phyloP scores from a whole-genome alignment of 495 filamentous ascomycete genomes.

The Annulohypoxylon moriforme region DNA sequence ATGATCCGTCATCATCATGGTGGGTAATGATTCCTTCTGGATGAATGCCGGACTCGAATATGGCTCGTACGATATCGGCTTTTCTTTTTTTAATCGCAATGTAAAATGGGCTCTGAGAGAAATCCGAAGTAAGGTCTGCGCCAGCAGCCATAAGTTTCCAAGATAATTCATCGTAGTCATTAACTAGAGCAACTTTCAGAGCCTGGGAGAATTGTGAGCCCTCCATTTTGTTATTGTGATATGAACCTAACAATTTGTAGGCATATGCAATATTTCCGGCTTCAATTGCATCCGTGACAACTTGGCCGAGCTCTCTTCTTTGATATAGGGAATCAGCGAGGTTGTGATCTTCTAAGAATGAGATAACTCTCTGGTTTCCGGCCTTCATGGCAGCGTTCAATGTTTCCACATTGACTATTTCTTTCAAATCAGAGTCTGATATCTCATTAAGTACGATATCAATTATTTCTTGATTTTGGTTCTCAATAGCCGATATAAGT shows the following conservation, averaged over 20 bases:
- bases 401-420: background rate
- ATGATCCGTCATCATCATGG: background rate
- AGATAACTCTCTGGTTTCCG: background rate
- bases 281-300: background rate
- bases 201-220: background rate
- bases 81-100: constrained; percentile 1
- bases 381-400: background rate
- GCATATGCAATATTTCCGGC: background rate
- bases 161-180: background rate
- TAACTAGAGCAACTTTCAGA: background rate
- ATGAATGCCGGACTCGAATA: background rate
- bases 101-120: background rate
- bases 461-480: background rate
- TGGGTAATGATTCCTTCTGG: background rate
- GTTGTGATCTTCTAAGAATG: background rate
- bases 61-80: background rate
- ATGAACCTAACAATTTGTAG: background rate
- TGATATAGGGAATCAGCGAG: background rate
- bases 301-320: background rate
- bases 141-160: background rate
- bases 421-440: background rate
- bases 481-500: background rate
- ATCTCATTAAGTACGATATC: background rate
- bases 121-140: background rate
- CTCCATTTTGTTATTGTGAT: background rate